phyloP scores from a whole-genome alignment of 176 grass and related monocot species.

The Rhynchospora breviuscula region DNA sequence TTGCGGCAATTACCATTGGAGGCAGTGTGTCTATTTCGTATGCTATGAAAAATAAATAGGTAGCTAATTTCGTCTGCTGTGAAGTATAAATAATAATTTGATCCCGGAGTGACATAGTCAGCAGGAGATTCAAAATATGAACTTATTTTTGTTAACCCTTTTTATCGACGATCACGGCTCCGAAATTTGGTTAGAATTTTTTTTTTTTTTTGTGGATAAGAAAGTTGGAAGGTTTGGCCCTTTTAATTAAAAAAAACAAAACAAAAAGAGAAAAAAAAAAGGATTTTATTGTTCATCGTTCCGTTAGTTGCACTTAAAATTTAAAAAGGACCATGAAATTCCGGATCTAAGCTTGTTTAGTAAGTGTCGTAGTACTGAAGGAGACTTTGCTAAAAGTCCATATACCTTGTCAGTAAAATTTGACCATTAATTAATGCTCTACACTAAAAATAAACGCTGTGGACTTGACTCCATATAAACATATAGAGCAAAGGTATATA shows the following conservation, averaged over 20 bases:
- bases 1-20: constrained; percentile 37
- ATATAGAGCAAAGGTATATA: not conserved
- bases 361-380: not conserved
- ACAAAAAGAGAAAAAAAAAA: too few relatives aligned
- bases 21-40: constrained; percentile 35
- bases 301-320: not conserved
- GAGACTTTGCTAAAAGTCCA: not conserved
- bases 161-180: too few relatives aligned
- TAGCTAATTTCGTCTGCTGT: not conserved
- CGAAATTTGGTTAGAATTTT: too few relatives aligned
- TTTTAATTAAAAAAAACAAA: too few relatives aligned
- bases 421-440: not conserved
- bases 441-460: not conserved
- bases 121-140: not conserved
- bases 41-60: constrained; percentile 26
- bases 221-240: too few relatives aligned
- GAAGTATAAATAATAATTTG: not conserved
- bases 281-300: too few relatives aligned
- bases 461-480: not conserved
- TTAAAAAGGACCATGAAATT: not conserved
- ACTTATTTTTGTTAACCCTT: not conserved
- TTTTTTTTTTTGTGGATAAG: too few relatives aligned
- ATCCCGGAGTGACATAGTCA: not conserved
- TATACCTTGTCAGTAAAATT: not conserved
- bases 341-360: constrained; percentile 4